Conservation (phyloP, 2,329 filamentous ascomycete genomes). For the Fusarium sp. region DNA sequence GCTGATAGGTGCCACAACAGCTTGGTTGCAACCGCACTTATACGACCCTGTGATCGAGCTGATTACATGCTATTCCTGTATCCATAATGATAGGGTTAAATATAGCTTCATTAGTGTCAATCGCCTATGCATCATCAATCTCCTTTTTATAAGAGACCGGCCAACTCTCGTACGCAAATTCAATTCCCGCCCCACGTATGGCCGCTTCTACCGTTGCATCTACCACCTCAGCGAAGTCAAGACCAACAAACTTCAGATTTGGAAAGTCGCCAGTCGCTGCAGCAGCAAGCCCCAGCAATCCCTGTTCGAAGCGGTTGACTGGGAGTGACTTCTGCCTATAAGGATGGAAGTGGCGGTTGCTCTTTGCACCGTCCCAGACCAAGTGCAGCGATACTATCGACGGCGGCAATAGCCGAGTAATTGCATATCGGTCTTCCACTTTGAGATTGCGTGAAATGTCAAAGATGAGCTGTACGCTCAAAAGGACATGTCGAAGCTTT, state of each 20-base stretch:
- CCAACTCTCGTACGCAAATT: not conserved
- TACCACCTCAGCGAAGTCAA: not conserved
- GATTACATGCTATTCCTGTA: fast-evolving
- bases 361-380: not conserved
- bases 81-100: not conserved
- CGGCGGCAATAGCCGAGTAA: not conserved
- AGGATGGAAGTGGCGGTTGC: fast-evolving
- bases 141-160: no score
- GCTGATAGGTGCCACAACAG: not conserved
- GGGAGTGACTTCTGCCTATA: no score
- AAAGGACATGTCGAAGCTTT: not conserved
- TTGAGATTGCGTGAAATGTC: not conserved
- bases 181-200: not conserved
- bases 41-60: not conserved
- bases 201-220: not conserved
- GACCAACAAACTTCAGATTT: not conserved
- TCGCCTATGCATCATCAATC: no score
- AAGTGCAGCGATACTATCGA: not conserved
- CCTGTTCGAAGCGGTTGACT: not conserved
- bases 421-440: not conserved
- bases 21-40: not conserved
- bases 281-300: not conserved
- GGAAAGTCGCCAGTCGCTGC: not conserved
- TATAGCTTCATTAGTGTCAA: not conserved
- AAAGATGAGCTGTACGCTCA: not conserved